Evolutionary conservation across 352 stramenopile species (phyloP).

Genomic region (Halophytophthora batemanensis): DNA sequence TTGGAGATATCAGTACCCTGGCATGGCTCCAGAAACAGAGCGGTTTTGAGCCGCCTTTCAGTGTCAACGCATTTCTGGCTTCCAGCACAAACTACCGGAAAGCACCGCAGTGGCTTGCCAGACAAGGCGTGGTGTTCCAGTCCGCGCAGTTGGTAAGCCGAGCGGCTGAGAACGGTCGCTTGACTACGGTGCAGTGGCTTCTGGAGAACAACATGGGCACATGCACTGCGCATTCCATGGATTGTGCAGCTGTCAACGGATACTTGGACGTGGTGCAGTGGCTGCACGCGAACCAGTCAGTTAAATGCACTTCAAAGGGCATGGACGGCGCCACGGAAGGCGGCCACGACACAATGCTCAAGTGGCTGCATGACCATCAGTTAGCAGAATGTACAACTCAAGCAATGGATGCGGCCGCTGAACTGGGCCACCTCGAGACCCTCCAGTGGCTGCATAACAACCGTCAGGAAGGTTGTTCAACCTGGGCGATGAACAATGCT

Average conservation of each 20-base stretch:
- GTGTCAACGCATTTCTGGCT: neutral
- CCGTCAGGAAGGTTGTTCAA: slow-evolving; percentile 2
- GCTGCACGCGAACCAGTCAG: slow-evolving; percentile 3
- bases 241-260: slow-evolving; percentile 1
- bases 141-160: neutral
- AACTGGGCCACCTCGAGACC: slow-evolving; percentile 4
- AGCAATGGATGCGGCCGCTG: slow-evolving; percentile 8
- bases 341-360: slow-evolving; percentile 3
- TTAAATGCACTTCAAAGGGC: neutral
- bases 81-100: neutral
- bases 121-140: neutral
- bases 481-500: slow-evolving; percentile 3
- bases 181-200: slow-evolving; percentile 16
- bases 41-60: neutral
- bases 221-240: slow-evolving; percentile 2
- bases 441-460: slow-evolving; percentile 4
- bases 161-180: slow-evolving; percentile 5
- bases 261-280: slow-evolving; percentile 15
- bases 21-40: slow-evolving; percentile 31
- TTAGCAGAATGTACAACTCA: neutral
- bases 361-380: slow-evolving; percentile 8
- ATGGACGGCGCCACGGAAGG: slow-evolving; percentile 8
- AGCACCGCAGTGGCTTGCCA: slow-evolving; percentile 1
- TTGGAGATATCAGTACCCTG: slow-evolving; percentile 32
- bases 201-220: neutral